Conservation (phyloP, 192 early-diverging fungal species). For the Pilobolus umbonatus region DNA sequence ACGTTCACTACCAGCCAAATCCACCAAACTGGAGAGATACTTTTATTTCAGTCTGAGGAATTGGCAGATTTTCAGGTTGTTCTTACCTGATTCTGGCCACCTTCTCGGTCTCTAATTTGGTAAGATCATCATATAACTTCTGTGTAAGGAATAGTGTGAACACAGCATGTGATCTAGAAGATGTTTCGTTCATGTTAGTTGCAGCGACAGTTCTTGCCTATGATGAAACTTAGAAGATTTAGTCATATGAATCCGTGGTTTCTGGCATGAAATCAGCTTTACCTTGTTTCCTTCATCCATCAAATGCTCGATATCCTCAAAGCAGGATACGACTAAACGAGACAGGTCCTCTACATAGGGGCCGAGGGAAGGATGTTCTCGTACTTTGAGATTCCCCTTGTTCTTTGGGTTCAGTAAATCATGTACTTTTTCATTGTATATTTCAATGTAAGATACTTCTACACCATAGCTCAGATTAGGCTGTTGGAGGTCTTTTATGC, state of each 20-base stretch:
- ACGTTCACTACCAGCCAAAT: slow-evolving; percentile 92
- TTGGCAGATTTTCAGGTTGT: slow-evolving; percentile 10
- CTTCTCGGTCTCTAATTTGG: slow-evolving; percentile 62
- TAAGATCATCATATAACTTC: slow-evolving; percentile 45
- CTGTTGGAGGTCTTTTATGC: slow-evolving; percentile 46
- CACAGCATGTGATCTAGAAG: slow-evolving; percentile 84
- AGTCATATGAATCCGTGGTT: background rate
- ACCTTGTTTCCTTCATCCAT: slow-evolving; percentile 82
- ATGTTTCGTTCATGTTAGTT: slow-evolving; percentile 93
- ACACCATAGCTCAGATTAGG: slow-evolving; percentile 53
- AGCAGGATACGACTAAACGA: slow-evolving; percentile 73
- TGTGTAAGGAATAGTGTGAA: slow-evolving; percentile 74
- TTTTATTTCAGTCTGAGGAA: background rate
- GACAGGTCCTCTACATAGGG: slow-evolving; percentile 94
- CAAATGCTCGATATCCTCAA: slow-evolving; percentile 62
- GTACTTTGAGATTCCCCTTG: slow-evolving; percentile 72
- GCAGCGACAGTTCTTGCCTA: slow-evolving; percentile 86
- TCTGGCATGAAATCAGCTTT: background rate
- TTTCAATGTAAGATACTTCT: slow-evolving; percentile 88
- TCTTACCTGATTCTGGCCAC: slow-evolving; percentile 67
- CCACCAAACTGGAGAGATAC: slow-evolving; percentile 61
- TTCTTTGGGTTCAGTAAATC: slow-evolving; percentile 77
- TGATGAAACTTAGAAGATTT: slow-evolving; percentile 3
- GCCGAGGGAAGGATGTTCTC: slow-evolving; percentile 72
- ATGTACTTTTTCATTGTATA: slow-evolving; percentile 81